Conservation (phyloP, 176 grass and related monocot species). For the Melocanna baccifera region DNA sequence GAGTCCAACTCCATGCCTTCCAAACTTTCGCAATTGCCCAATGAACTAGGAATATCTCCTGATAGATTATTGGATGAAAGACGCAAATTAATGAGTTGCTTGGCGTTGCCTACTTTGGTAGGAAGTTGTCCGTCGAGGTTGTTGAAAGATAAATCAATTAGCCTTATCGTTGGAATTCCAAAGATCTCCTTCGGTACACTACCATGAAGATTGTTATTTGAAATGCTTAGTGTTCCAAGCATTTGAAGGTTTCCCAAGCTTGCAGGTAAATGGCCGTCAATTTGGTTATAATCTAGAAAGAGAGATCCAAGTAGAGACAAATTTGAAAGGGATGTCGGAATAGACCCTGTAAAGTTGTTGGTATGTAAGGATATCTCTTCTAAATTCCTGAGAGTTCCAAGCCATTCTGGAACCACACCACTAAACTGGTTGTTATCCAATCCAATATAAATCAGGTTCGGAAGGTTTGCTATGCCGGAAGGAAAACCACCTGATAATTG, state of each 20-base stretch:
- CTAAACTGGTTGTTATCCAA: background rate
- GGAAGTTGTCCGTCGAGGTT: background rate
- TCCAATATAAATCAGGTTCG: background rate
- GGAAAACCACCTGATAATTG: too few relatives aligned
- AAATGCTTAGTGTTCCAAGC: background rate
- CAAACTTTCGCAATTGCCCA: conserved; percentile 30
- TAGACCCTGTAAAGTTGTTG: background rate
- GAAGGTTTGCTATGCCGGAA: too few relatives aligned
- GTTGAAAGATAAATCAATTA: background rate
- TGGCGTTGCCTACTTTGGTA: background rate
- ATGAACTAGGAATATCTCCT: conserved; percentile 17
- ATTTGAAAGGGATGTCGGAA: conserved; percentile 16
- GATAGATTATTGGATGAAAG: conserved; percentile 20
- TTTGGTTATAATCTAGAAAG: background rate
- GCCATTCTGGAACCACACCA: background rate
- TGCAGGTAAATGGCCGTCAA: background rate
- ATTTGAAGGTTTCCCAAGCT: background rate
- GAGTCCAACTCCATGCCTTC: background rate
- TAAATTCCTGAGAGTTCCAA: background rate
- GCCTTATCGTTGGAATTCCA: background rate
- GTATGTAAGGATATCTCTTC: fast-evolving
- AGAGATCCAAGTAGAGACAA: background rate
- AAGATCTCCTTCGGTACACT: conserved; percentile 12
- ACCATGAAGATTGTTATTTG: conserved; percentile 10
- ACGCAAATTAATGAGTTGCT: background rate